phyloP scores from a whole-genome alignment of 306 rosid species.

The Fagus sylvatica region DNA sequence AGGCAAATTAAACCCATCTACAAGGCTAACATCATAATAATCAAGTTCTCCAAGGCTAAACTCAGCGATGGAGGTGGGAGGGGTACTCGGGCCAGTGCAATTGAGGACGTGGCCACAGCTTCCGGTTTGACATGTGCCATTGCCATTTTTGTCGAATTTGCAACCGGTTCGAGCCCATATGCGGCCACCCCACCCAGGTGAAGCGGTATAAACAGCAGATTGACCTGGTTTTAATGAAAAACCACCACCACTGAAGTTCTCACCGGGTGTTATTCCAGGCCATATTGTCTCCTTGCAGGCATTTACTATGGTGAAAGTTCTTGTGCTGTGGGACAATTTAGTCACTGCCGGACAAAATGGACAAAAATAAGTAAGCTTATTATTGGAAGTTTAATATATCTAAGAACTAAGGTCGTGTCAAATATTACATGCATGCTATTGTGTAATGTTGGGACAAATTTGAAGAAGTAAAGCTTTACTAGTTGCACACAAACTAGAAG shows the following conservation, averaged over 20 bases:
- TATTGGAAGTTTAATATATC: too few species aligned
- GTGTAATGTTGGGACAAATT: background rate
- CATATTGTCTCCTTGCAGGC: slow-evolving; percentile 62
- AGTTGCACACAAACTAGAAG: background rate
- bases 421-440: background rate
- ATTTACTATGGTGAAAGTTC: slow-evolving; percentile 51
- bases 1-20: slow-evolving; percentile 70
- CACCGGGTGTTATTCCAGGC: slow-evolving; percentile 55
- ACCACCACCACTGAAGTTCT: slow-evolving; percentile 50
- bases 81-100: slow-evolving; percentile 48
- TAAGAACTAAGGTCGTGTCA: too few species aligned
- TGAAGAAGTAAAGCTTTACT: background rate
- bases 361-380: background rate
- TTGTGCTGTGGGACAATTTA: slow-evolving; percentile 29
- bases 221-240: slow-evolving; percentile 45
- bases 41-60: slow-evolving; percentile 49
- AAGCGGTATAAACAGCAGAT: slow-evolving; percentile 42
- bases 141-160: slow-evolving; percentile 51
- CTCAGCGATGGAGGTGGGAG: slow-evolving; percentile 56
- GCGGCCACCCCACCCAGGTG: slow-evolving; percentile 52
- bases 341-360: slow-evolving; percentile 29
- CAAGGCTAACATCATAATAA: slow-evolving; percentile 64
- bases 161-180: slow-evolving; percentile 71
- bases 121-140: slow-evolving; percentile 61
- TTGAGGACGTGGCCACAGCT: slow-evolving; percentile 48